Evolutionary conservation across 306 rosid species (phyloP).

Genomic region (Leucaena leucocephala): DNA sequence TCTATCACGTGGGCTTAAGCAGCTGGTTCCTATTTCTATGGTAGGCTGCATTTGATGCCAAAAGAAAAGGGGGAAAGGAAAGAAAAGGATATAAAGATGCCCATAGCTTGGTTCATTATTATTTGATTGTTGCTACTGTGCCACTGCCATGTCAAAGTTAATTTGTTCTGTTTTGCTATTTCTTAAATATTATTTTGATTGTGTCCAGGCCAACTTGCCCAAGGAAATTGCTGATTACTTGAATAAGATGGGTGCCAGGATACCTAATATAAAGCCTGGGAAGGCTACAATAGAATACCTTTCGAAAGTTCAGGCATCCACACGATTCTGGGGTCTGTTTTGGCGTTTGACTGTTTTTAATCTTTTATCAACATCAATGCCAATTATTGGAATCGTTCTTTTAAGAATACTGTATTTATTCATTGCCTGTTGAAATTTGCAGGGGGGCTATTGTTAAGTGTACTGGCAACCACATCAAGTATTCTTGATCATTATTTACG

Average conservation of each 20-base stretch:
- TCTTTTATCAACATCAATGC: constrained; percentile 5
- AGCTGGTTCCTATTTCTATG: constrained; percentile 7
- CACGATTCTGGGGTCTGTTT: constrained; percentile 93
- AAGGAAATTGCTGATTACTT: constrained; percentile 98
- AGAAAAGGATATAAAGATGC: constrained; percentile 17
- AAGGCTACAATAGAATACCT: constrained; percentile 96
- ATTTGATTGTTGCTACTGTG: neutral
- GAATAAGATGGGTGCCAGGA: constrained; percentile 98
- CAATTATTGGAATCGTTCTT: constrained; percentile 22
- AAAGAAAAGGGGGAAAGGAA: neutral
- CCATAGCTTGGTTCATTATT: constrained; percentile 8
- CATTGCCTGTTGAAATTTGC: constrained; percentile 36
- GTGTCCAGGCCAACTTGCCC: constrained; percentile 91
- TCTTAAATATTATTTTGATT: constrained; percentile 33
- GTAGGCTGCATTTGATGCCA: constrained; percentile 18
- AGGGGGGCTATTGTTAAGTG: constrained; percentile 88
- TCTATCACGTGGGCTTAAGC: neutral
- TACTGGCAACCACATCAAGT: constrained; percentile 87
- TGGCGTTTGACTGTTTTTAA: constrained; percentile 31
- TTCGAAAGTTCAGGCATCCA: constrained; percentile 93
- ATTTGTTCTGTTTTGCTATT: constrained; percentile 19
- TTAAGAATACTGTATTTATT: constrained; percentile 30
- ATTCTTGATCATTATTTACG: constrained; percentile 91
- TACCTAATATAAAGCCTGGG: constrained; percentile 93
- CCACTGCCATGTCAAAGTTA: constrained; percentile 4